Evolutionary conservation across 2,329 filamentous ascomycete genomes (phyloP).

Genomic region (Lizonia empirigonia): DNA sequence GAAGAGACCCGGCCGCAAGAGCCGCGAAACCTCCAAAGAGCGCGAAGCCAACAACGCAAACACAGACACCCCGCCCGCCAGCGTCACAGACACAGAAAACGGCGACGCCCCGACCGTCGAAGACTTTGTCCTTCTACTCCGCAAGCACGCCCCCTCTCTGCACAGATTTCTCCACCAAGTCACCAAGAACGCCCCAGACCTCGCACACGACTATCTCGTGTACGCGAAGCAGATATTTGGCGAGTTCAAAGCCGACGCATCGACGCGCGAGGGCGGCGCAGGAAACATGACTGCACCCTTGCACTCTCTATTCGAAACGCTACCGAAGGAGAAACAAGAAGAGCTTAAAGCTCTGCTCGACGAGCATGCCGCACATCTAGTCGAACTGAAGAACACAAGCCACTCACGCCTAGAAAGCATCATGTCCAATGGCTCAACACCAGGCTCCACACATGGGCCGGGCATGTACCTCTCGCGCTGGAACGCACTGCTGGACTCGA

Average conservation of each 20-base stretch:
- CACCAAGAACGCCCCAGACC: slow-evolving; percentile 68
- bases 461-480: slow-evolving; percentile 75
- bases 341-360: slow-evolving; percentile 61
- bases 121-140: slow-evolving; percentile 72
- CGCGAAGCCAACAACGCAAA: slow-evolving; percentile 29
- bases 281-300: slow-evolving; percentile 53
- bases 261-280: slow-evolving; percentile 37
- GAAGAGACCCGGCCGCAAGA: slow-evolving; percentile 36
- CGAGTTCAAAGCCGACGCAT: slow-evolving; percentile 57
- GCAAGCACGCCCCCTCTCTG: slow-evolving; percentile 65
- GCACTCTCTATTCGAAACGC: slow-evolving; percentile 51
- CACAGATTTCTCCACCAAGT: slow-evolving; percentile 76
- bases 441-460: slow-evolving; percentile 62
- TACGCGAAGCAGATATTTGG: slow-evolving; percentile 65
- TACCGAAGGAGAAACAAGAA: slow-evolving; percentile 56
- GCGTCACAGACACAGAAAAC: slow-evolving; percentile 27
- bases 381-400: slow-evolving; percentile 61
- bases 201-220: slow-evolving; percentile 64
- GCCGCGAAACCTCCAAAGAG: slow-evolving; percentile 25
- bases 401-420: slow-evolving; percentile 61
- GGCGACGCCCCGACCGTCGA: slow-evolving; percentile 63
- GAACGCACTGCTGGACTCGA: slow-evolving; percentile 73
- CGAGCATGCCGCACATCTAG: slow-evolving; percentile 65
- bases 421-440: slow-evolving; percentile 44
- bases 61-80: slow-evolving; percentile 25